Evolutionary conservation across 2,329 filamentous ascomycete species (phyloP).

Genomic region (Ceratocystis alfenasii): DNA sequence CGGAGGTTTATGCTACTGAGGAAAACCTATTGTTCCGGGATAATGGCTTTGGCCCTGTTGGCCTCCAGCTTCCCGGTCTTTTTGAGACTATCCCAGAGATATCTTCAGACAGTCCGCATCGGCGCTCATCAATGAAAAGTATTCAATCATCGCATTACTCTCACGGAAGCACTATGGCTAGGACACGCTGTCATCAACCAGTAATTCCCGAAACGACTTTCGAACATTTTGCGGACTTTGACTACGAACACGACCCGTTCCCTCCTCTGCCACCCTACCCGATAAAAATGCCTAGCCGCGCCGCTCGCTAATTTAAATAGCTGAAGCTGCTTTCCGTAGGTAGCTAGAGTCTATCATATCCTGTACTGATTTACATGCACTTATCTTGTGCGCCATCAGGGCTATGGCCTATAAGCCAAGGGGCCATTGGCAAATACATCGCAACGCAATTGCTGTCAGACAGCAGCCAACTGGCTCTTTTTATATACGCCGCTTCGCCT

Average conservation of each 20-base stretch:
- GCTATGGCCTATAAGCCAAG: too few relatives aligned
- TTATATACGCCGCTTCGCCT: conserved; percentile 3
- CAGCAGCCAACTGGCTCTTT: background rate
- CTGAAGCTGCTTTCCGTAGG: background rate
- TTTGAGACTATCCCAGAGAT: conserved; percentile 24
- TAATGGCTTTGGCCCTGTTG: conserved; percentile 29
- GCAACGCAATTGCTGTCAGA: background rate
- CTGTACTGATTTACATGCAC: background rate
- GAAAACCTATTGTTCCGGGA: conserved; percentile 32
- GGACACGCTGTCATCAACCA: background rate
- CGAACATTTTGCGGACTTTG: conserved; percentile 20
- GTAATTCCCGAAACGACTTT: conserved; percentile 3
- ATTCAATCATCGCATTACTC: background rate
- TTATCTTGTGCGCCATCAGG: too few relatives aligned
- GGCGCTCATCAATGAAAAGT: conserved; percentile 14
- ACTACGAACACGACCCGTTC: conserved; percentile 15
- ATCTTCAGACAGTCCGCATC: conserved; percentile 17
- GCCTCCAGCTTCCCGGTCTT: conserved; percentile 30
- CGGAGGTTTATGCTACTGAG: conserved; percentile 25
- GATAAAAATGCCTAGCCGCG: background rate
- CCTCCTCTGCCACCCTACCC: conserved; percentile 6
- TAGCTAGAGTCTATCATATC: background rate
- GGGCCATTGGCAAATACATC: too few relatives aligned
- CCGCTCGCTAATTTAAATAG: background rate
- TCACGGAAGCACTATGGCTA: background rate